phyloP scores from a whole-genome alignment of 2,329 filamentous ascomycete genomes.

The Fusarium subglutinans region DNA sequence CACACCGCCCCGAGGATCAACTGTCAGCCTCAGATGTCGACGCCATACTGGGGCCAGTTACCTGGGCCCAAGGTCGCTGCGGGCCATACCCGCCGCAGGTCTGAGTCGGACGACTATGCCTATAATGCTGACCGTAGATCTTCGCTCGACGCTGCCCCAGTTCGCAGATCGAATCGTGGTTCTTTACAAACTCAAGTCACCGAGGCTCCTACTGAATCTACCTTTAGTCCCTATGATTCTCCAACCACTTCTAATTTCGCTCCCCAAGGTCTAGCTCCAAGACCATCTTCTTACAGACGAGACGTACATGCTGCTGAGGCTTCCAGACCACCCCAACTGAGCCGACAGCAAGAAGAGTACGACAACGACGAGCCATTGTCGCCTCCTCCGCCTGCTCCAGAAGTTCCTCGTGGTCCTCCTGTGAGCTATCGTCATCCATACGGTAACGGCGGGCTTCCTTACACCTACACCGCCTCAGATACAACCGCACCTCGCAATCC shows the following conservation, averaged over 20 bases:
- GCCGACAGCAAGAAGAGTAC: slow-evolving; percentile 49
- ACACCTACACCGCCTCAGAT: slow-evolving; percentile 34
- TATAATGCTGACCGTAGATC: slow-evolving; percentile 47
- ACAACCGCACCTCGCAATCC: slow-evolving; percentile 14
- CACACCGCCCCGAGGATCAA: slow-evolving; percentile 33
- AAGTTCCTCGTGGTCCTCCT: slow-evolving; percentile 68
- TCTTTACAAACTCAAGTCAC: slow-evolving; percentile 66
- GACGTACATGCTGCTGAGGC: slow-evolving; percentile 51
- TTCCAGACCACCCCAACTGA: slow-evolving; percentile 55
- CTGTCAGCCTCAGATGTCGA: slow-evolving; percentile 52
- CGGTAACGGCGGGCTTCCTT: slow-evolving; percentile 40
- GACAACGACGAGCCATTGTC: slow-evolving; percentile 51
- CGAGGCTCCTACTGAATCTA: slow-evolving; percentile 66
- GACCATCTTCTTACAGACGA: slow-evolving; percentile 67
- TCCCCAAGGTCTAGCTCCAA: slow-evolving; percentile 64
- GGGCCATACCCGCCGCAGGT: slow-evolving; percentile 49
- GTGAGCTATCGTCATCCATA: slow-evolving; percentile 64
- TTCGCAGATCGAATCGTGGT: slow-evolving; percentile 58
- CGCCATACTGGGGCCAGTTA: slow-evolving; percentile 68
- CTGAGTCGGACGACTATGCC: slow-evolving; percentile 44
- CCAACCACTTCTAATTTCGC: slow-evolving; percentile 62
- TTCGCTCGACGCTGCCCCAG: slow-evolving; percentile 50
- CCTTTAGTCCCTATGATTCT: slow-evolving; percentile 66
- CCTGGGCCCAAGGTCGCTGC: slow-evolving; percentile 57
- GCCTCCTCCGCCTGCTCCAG: slow-evolving; percentile 64